Base-by-base conservation (phyloP, 2,329 filamentous ascomycete genomes). In the Cercospora canescens region DNA sequence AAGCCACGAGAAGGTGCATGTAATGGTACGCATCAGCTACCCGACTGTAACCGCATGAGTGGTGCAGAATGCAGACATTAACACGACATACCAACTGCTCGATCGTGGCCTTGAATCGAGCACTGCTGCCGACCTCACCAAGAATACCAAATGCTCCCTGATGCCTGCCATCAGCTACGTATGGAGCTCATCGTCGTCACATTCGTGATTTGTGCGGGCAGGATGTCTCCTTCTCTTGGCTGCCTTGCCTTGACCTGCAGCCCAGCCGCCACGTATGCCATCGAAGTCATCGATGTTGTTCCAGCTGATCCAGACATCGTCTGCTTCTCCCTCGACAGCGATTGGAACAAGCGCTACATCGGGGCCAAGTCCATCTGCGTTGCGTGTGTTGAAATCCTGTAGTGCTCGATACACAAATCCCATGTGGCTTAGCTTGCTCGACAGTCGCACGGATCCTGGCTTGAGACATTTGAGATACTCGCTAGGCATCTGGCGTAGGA, bases 371-470 rank as follows among this genome's bases (percentile, higher is more conserved):
- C 64, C 64, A 34, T 66, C 64, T 11, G 24, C 24, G 2, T 18
- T 30, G 28, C 64, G 61, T 45, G 62, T n/a, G 30, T 66, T 63
- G 16, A 66, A 45, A 18, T 60, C 56, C n/a, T 50, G 26, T 12
- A 66, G 34, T n/a, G 45, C 37, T 37, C 32, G 48, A 8, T 52
- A 28, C 34, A 66, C 60, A 21, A 35, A 66, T 18, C 60, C 60
- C 26, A 58, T 57, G 16, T 55, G 41, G 4, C 37, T 32, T 7
- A 66, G 32, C 45, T 61, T 58, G 48, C 32, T 41, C n/a, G 64
- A 55, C 11, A 66, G n/a, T 18, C 55, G 55, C 32, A 63, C 60
- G 8, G 60, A 34, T 18, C 48, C 32, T 32, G 60, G 54, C n/a
- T 48, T 21, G 1, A 62, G 60, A 7, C 35, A 55, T 7, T 39